Conservation (phyloP, 2,329 filamentous ascomycete species). For the Nemania serpens region DNA sequence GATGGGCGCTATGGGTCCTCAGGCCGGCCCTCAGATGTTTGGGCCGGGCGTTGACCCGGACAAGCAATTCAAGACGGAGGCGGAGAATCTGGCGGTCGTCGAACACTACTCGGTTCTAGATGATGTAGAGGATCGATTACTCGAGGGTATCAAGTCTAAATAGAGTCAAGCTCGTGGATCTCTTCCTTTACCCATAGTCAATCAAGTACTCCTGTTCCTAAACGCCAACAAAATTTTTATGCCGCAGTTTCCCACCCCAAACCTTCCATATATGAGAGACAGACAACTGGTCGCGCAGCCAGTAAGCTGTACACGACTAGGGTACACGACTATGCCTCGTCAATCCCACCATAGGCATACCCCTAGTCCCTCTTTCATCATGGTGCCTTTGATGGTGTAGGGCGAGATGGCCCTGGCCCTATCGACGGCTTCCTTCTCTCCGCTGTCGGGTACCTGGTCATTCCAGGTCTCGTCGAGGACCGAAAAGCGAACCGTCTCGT, state of each 20-base stretch:
- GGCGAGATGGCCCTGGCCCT: constrained; percentile 66
- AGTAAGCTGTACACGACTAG: constrained; percentile 5
- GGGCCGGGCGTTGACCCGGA: constrained; percentile 92
- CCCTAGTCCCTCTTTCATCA: constrained; percentile 66
- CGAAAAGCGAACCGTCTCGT: constrained; percentile 85
- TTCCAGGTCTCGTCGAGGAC: constrained; percentile 90
- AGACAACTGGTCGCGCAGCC: too few species aligned
- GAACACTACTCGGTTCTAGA: constrained; percentile 93
- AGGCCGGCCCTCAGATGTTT: constrained; percentile 71
- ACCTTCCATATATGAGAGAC: constrained; percentile 4
- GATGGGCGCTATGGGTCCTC: constrained; percentile 75
- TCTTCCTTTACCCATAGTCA: constrained; percentile 7
- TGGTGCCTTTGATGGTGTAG: constrained; percentile 70
- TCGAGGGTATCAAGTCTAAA: constrained; percentile 58
- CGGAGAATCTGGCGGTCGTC: constrained; percentile 92
- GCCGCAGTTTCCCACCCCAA: background rate
- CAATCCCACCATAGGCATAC: constrained; percentile 68
- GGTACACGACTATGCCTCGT: constrained; percentile 15
- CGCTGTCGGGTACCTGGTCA: constrained; percentile 77
- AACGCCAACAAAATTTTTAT: constrained; percentile 25
- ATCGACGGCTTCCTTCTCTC: constrained; percentile 60
- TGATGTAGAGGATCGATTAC: constrained; percentile 81
- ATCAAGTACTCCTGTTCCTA: constrained; percentile 23
- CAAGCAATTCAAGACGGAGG: constrained; percentile 91
- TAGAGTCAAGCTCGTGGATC: constrained; percentile 25